A percentile compares a stretch with the other conserved stretches of the same genome.
Conservation (phyloP, 2,329 filamentous ascomycete species). For the Coniochaeta prunicola region DNA sequence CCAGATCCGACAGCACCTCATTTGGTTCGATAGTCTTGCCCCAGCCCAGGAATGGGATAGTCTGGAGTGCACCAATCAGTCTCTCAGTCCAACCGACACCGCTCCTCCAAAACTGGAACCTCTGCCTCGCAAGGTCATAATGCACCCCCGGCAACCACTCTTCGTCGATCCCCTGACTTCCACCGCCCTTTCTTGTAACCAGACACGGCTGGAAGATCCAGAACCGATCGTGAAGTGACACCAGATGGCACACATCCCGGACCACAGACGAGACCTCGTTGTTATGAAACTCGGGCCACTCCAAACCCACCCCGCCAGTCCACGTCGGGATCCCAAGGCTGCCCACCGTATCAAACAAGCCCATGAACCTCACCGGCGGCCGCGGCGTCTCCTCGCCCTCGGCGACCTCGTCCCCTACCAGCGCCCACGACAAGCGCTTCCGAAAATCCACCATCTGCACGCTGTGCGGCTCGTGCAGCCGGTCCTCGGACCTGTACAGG, state of each 20-base stretch:
- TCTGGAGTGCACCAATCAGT: not conserved
- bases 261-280: slow-evolving; percentile 17
- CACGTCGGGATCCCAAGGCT: slow-evolving; percentile 9
- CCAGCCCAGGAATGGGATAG: not conserved
- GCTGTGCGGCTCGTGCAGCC: not conserved
- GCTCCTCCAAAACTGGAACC: slow-evolving; percentile 1
- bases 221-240: slow-evolving; percentile 9
- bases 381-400: not conserved
- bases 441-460: not conserved
- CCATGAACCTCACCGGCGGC: slow-evolving; percentile 1
- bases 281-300: slow-evolving; percentile 18
- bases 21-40: slow-evolving; percentile 2
- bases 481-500: not conserved
- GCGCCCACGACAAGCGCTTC: not conserved
- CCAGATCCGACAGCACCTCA: slow-evolving; percentile 1
- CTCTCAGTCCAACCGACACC: not conserved
- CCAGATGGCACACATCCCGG: slow-evolving; percentile 14
- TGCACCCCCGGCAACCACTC: slow-evolving; percentile 17
- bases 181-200: slow-evolving; percentile 9
- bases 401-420: not conserved
- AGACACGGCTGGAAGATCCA: not conserved
- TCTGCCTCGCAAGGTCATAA: slow-evolving; percentile 15
- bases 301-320: slow-evolving; percentile 11
- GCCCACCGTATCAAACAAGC: not conserved
- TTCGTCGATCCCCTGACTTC: slow-evolving; percentile 7